Base-by-base conservation (phyloP, 805 yeast species). In the Sugiyamaella americana region DNA sequence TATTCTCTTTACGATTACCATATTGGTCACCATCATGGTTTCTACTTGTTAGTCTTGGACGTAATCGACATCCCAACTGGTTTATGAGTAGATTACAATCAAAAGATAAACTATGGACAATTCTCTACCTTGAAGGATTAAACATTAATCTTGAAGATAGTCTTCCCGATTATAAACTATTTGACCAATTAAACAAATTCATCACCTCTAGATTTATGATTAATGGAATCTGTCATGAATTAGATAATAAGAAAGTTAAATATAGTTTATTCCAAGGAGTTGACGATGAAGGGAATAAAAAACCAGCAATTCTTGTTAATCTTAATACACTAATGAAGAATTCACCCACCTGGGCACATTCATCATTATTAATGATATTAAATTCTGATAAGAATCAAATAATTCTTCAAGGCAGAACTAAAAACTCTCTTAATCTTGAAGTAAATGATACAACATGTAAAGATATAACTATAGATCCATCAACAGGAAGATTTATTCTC, bases 11-110 rank as follows among this genome's bases (percentile, higher is more conserved):
- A 47, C 52, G 68, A 49, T 47, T 57, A 56, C 55, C 65, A 4
- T 60, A 55, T 30, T 68, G 72, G 73, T 61, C 72, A 0, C 42
- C 54, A 1, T 62, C 64, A 35, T 71, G 74, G 74, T 66, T 62
- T 45, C 54, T 71, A 20, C 58, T 68, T 2, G 61, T 69, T 1
- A 57, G 64, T 0, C 52, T 64, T 17, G 61, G 60, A 16, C 51
- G 58, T 3, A 55, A 57, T 24, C 42, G 49, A 6, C 41, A 41
- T 8, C 59, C 65, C 8, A 55, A 55, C 23, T 61, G 67, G 48
- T 66, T 56, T 43, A 66, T 70, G 20, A 67, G 65, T n/a, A 64
- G 67, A n/a, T 55, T 63, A 13, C 55, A 44, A 29, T 37, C 54
- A 24, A 47, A 51, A 19, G 59, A 58, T 21, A 52, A 58, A 19